Conservation (phyloP, 768 basidiomycete genomes). For the Coprinopsis cinerea region DNA sequence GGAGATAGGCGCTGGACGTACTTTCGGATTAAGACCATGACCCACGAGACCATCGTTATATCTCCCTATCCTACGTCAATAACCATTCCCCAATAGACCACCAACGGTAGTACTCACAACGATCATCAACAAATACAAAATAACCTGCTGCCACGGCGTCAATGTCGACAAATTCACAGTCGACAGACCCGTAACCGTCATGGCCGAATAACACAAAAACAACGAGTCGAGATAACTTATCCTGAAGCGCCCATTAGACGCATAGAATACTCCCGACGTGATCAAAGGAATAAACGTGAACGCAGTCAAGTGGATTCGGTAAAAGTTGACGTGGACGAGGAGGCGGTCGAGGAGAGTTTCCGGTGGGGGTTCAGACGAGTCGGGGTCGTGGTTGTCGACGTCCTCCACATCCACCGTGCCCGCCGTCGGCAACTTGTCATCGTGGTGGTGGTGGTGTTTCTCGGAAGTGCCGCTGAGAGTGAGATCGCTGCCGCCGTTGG, state of each 20-base stretch:
- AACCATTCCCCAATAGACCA: neutral
- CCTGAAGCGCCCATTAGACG: conserved; percentile 46
- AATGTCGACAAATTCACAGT: conserved; percentile 46
- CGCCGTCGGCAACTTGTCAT: no score
- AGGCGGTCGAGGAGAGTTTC: conserved; percentile 6
- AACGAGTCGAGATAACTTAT: conserved; percentile 50
- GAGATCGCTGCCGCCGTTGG: no score
- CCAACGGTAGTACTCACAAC: conserved; percentile 25
- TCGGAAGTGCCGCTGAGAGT: no score
- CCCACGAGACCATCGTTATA: conserved; percentile 51
- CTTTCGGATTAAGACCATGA: conserved; percentile 63
- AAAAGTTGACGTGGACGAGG: conserved; percentile 39
- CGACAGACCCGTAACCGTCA: conserved; percentile 44
- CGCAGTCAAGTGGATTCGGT: conserved; percentile 42
- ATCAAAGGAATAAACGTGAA: conserved; percentile 57
- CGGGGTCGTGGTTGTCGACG: no score
- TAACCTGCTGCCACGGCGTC: conserved; percentile 43
- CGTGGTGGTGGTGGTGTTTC: no score
- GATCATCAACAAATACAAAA: conserved; percentile 49
- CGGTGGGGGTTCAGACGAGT: no score
- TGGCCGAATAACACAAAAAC: conserved; percentile 57
- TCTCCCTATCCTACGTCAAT: conserved; percentile 29
- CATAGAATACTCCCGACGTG: conserved; percentile 60
- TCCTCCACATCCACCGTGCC: no score
- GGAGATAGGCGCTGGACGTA: no score